Conservation (phyloP, 805 yeast genomes). For the Kodamaea jinghongensis region DNA sequence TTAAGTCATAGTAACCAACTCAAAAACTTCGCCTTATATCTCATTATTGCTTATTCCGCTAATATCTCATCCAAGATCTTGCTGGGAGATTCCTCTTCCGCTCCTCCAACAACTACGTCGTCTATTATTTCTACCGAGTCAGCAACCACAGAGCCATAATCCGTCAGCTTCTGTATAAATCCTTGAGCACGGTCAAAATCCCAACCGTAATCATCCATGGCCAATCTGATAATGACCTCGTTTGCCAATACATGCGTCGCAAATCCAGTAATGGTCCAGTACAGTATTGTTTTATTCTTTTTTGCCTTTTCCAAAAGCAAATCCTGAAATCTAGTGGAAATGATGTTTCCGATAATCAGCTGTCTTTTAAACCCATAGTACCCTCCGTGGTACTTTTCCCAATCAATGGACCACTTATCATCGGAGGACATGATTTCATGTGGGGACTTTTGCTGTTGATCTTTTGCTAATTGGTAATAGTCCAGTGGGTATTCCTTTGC, state of each 20-base stretch:
- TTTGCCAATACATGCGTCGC: slow-evolving; percentile 59
- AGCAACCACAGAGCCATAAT: slow-evolving; percentile 43
- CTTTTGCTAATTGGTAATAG: slow-evolving; percentile 51
- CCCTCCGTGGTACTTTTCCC: slow-evolving; percentile 52
- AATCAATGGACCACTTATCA: slow-evolving; percentile 47
- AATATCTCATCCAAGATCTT: slow-evolving; percentile 1
- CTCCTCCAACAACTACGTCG: slow-evolving; percentile 22
- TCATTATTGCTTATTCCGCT: too few relatives aligned
- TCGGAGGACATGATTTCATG: slow-evolving; percentile 44
- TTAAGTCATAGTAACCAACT: too few relatives aligned
- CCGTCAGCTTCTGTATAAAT: slow-evolving; percentile 45
- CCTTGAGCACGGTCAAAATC: slow-evolving; percentile 45
- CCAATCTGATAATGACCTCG: slow-evolving; percentile 53
- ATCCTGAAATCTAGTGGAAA: slow-evolving; percentile 30
- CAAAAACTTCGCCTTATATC: too few relatives aligned
- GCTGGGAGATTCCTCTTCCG: background rate
- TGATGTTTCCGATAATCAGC: slow-evolving; percentile 43
- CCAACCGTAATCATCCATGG: slow-evolving; percentile 42
- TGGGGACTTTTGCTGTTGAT: slow-evolving; percentile 35
- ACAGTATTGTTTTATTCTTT: slow-evolving; percentile 47
- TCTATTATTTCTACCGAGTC: slow-evolving; percentile 29
- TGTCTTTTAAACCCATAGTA: slow-evolving; percentile 62
- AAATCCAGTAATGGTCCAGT: slow-evolving; percentile 62
- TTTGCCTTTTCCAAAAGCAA: slow-evolving; percentile 25
- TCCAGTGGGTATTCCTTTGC: slow-evolving; percentile 43